These are phyloP conservation scores for Aspergillus cavernicola DNA, from an alignment of 495 filamentous ascomycete genomes.

Conservation along the genomic window DNA sequence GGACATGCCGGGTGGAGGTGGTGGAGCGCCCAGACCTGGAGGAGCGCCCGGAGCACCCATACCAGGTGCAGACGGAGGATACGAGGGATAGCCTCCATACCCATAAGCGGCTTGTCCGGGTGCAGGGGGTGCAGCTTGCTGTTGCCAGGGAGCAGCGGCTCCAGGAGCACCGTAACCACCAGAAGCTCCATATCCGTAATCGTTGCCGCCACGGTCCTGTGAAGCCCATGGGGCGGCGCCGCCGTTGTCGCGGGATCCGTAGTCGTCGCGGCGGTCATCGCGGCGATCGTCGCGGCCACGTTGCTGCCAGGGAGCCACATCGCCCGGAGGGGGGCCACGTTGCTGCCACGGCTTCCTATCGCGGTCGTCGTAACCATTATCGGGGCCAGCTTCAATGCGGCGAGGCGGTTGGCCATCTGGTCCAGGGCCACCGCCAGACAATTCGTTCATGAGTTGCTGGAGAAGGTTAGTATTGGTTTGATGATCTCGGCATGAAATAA, in stretches of 20 bases:
- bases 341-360: constrained; percentile 87
- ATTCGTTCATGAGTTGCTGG: constrained; percentile 96
- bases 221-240: constrained; percentile 53
- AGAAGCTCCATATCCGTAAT: constrained; percentile 48
- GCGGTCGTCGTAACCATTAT: constrained; percentile 51
- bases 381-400: constrained; percentile 83
- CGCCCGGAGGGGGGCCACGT: constrained; percentile 71
- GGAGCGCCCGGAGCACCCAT: constrained; percentile 63
- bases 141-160: constrained; percentile 64
- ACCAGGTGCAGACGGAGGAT: constrained; percentile 50
- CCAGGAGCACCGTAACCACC: constrained; percentile 39
- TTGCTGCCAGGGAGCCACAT: constrained; percentile 72
- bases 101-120: constrained; percentile 49
- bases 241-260: constrained; percentile 42
- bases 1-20: constrained; percentile 66
- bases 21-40: constrained; percentile 62
- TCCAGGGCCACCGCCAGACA: constrained; percentile 70
- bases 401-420: constrained; percentile 63
- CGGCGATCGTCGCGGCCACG: constrained; percentile 54
- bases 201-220: constrained; percentile 43
- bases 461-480: constrained; percentile 25
- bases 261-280: constrained; percentile 54
- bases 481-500: not conserved
- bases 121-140: constrained; percentile 53
- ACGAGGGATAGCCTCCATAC: constrained; percentile 54